A percentile compares a stretch with the other conserved stretches of the same genome.
Evolutionary conservation across 805 yeast genomes (phyloP).

Genomic region (Sugiyamaella marilandica): DNA sequence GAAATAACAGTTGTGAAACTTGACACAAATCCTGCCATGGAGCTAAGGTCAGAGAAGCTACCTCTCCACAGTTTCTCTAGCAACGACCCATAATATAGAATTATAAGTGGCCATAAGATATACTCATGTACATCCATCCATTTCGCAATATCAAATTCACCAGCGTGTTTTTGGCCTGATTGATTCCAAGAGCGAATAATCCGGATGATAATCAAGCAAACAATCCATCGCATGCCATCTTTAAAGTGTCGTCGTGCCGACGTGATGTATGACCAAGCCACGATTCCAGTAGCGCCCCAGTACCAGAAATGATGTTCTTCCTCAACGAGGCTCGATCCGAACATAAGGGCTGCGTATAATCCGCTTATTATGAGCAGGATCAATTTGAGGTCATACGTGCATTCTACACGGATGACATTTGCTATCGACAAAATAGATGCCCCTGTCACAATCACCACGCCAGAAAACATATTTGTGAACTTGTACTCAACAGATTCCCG

Average conservation of each 20-base stretch:
- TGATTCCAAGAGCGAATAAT: constrained; percentile 78
- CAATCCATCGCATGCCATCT: constrained; percentile 22
- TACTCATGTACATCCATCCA: constrained; percentile 32
- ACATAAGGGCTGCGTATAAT: constrained; percentile 50
- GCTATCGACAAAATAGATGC: constrained; percentile 32
- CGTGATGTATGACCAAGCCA: constrained; percentile 24
- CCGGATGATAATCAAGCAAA: constrained; percentile 42
- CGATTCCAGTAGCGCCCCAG: constrained; percentile 51
- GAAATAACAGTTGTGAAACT: constrained; percentile 44
- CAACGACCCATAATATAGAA: constrained; percentile 36
- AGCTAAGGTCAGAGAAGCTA: constrained; percentile 20
- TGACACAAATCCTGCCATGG: constrained; percentile 40
- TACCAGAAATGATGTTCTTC: constrained; percentile 98
- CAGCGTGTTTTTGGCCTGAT: constrained; percentile 77
- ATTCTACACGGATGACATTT: constrained; percentile 22
- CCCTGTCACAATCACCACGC: constrained; percentile 34
- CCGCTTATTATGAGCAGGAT: constrained; percentile 29
- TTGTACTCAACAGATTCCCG: constrained; percentile 64
- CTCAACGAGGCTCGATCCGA: constrained; percentile 87
- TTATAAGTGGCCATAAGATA: constrained; percentile 46
- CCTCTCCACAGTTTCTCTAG: constrained; percentile 23
- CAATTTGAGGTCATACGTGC: constrained; percentile 14
- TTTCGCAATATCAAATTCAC: constrained; percentile 45
- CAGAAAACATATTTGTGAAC: constrained; percentile 44
- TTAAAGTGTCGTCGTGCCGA: constrained; percentile 19